Percentiles rank a stretch among this genome's conserved stretches.
Conservation (phyloP, 805 yeast genomes). For the Metschnikowia shivogae region DNA sequence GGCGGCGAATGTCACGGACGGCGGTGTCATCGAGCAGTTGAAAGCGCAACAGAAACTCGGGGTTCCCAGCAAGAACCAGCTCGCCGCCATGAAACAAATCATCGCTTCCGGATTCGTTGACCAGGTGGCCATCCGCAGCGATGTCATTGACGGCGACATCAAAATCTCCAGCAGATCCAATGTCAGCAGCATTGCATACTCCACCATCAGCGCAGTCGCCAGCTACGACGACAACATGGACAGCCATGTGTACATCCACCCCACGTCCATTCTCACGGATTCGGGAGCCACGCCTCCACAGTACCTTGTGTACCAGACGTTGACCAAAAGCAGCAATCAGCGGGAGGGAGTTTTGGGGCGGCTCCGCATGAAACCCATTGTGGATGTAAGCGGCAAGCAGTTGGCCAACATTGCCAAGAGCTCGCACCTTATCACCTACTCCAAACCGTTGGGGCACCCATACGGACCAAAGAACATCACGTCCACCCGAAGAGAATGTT, state of each 20-base stretch:
- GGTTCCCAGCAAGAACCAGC: conserved; percentile 65
- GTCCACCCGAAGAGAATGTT: conserved; percentile 73
- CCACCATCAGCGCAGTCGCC: conserved; percentile 48
- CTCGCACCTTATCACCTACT: conserved; percentile 72
- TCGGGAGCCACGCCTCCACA: conserved; percentile 74
- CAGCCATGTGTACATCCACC: conserved; percentile 73
- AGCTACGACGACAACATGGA: conserved; percentile 37
- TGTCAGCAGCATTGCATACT: conserved; percentile 60
- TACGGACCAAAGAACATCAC: conserved; percentile 71
- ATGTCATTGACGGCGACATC: conserved; percentile 60
- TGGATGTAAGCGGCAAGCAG: conserved; percentile 71
- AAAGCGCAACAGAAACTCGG: conserved; percentile 47
- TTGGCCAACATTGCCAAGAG: conserved; percentile 71
- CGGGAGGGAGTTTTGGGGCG: conserved; percentile 37
- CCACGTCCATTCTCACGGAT: conserved; percentile 59
- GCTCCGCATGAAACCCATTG: conserved; percentile 69
- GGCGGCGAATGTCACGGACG: conserved; percentile 57
- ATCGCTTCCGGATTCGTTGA: conserved; percentile 90
- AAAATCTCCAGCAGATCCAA: conserved; percentile 53
- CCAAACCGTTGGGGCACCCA: conserved; percentile 90
- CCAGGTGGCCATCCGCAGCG: conserved; percentile 83
- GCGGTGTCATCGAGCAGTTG: conserved; percentile 46
- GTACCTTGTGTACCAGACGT: conserved; percentile 66
- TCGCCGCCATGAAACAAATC: conserved; percentile 83
- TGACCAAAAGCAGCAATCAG: conserved; percentile 52